Conservation (phyloP, 441 rosid genomes). For the Cnidoscolus chayamansa region DNA sequence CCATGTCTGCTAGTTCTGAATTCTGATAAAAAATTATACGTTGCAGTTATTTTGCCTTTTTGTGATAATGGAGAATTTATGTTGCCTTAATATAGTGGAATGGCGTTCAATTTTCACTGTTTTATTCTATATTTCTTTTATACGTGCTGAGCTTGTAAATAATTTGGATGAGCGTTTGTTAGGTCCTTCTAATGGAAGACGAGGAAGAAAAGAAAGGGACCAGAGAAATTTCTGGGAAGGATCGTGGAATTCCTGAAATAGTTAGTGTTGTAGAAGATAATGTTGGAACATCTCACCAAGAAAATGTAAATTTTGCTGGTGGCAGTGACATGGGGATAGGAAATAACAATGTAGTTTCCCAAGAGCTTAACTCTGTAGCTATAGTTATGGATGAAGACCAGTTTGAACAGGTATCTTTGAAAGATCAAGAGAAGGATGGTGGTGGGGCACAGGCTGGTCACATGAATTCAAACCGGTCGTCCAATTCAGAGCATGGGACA, state of each 20-base stretch:
- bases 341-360: conserved; percentile 27
- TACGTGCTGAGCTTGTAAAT: conserved; percentile 29
- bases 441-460: conserved; percentile 7
- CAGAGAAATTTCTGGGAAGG: conserved; percentile 34
- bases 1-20: neutral
- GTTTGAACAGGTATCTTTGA: conserved; percentile 81
- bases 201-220: conserved; percentile 62
- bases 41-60: neutral
- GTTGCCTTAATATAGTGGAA: neutral
- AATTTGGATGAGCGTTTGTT: conserved; percentile 34
- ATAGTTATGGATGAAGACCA: conserved; percentile 56
- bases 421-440: conserved; percentile 21
- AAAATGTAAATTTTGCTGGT: conserved; percentile 27
- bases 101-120: neutral
- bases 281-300: conserved; percentile 37
- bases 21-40: neutral
- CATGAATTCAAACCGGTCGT: conserved; percentile 37
- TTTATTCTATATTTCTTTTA: conserved; percentile 1
- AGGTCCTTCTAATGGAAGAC: conserved; percentile 60
- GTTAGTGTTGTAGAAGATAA: conserved; percentile 37
- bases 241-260: conserved; percentile 25
- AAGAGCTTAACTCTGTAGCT: conserved; percentile 35
- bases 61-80: neutral
- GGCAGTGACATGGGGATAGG: conserved; percentile 31
- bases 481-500: conserved; percentile 46